Evolutionary conservation across 2,329 filamentous ascomycete species (phyloP).

Genomic region (Colletotrichum theobromicola): DNA sequence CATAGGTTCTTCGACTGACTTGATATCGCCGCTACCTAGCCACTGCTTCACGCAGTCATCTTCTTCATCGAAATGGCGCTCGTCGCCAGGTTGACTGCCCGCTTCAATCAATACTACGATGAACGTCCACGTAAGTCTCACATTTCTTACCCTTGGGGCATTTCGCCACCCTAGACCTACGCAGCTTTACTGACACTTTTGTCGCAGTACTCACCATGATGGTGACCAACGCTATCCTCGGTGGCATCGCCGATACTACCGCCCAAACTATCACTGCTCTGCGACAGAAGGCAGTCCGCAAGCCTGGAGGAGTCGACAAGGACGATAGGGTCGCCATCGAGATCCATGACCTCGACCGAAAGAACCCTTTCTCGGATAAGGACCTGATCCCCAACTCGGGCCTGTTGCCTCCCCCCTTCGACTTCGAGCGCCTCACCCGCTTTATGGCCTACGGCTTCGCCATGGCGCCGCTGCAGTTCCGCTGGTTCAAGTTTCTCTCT

Average conservation of each 20-base stretch:
- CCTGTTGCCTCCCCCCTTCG: constrained; percentile 79
- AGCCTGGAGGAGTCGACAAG: constrained; percentile 62
- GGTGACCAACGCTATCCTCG: constrained; percentile 96
- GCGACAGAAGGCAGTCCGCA: constrained; percentile 69
- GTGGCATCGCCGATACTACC: constrained; percentile 94
- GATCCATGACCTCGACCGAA: constrained; percentile 84
- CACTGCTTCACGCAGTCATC: constrained; percentile 83
- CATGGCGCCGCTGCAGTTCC: constrained; percentile 94
- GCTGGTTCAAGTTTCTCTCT: constrained; percentile 91
- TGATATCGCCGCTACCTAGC: constrained; percentile 56
- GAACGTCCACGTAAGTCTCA: constrained; percentile 74
- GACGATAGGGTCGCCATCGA: constrained; percentile 83
- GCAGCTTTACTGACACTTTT: neutral
- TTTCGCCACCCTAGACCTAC: neutral
- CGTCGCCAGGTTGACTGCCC: constrained; percentile 79
- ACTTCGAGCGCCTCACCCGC: constrained; percentile 90
- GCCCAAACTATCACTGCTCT: constrained; percentile 91
- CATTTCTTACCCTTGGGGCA: neutral
- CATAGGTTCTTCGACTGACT: neutral
- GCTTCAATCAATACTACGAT: constrained; percentile 95
- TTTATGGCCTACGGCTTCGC: constrained; percentile 98
- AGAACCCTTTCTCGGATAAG: constrained; percentile 69
- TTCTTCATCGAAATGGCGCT: constrained; percentile 90
- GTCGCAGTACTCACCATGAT: constrained; percentile 89
- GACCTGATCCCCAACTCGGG: constrained; percentile 72